Base-by-base conservation (phyloP, 2,329 filamentous ascomycete genomes). In the Fusarium sp. region DNA sequence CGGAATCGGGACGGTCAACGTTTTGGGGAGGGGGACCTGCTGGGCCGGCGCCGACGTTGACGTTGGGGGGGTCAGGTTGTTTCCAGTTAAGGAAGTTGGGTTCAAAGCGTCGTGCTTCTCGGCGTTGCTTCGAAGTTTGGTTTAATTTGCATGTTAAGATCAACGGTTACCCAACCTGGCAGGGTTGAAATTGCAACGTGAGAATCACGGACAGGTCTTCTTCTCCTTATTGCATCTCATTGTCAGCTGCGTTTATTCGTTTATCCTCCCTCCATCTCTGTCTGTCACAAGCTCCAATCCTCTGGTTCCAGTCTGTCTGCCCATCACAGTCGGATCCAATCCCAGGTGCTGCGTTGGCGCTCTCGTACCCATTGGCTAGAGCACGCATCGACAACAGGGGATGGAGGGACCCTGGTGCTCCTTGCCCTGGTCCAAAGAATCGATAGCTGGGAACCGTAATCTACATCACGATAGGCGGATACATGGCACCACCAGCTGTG, bases 61-160 rank as follows among this genome's bases (percentile, higher is more conserved):
- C 42, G 71, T 74, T 69, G 60, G 57, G 57, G 55, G 29, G 65
- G 44, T 49, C 22, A 49, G 58, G 60, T 66, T 74, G 71, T 68
- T 73, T 72, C 71, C 71, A 73, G 67, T 73, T 73, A 51, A 72
- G 71, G 71, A 63, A 73, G 68, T 69, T 73, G 67, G 71, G 67
- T 63, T 74, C 71, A 74, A 74, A 72, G 71, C 71, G 64, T 69
- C 24, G 44, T 49, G 8, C 62, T 57, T 71, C 71, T 69, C 71
- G 64, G 71, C 64, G 55, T 63, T 60, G 70, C 63, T 72, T 72
- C 62, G 66, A 63, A 40, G 59, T 42, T 42, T 64, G 67, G n/a
- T 62, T 73, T 73, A 73, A 71, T 69, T 73, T 73, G 64, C 31
- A 51, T 57, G 56, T 38, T 71, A 69, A 66, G 71, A 73, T 73